Conservation (phyloP, 192 early-diverging fungal species). For the Phlyctochytrium planicorne region DNA sequence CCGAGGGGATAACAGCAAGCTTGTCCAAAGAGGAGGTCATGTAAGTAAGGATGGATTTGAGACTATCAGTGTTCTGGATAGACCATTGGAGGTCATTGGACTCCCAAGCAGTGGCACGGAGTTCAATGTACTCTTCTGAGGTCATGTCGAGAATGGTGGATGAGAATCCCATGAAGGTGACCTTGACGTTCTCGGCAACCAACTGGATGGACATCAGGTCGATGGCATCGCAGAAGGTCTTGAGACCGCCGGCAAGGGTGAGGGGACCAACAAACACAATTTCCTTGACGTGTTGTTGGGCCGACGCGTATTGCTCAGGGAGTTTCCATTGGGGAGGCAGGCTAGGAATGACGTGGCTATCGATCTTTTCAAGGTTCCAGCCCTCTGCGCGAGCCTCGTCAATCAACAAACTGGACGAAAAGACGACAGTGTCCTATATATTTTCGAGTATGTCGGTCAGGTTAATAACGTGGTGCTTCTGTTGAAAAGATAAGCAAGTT, state of each 20-base stretch:
- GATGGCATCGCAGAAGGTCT: slow-evolving; percentile 42
- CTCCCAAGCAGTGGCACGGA: slow-evolving; percentile 34
- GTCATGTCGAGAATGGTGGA: slow-evolving; percentile 30
- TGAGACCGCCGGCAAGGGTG: slow-evolving; percentile 28
- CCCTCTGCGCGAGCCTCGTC: slow-evolving; percentile 16
- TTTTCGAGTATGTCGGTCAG: too few relatives aligned
- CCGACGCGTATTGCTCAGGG: background rate
- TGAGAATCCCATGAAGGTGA: slow-evolving; percentile 33
- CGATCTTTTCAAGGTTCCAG: slow-evolving; percentile 23
- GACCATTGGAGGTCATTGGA: slow-evolving; percentile 27
- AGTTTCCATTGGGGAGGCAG: background rate
- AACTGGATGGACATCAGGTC: slow-evolving; percentile 20
- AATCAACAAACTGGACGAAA: slow-evolving; percentile 30
- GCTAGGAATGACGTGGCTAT: slow-evolving; percentile 9
- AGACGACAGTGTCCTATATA: slow-evolving; percentile 30
- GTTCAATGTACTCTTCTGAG: slow-evolving; percentile 37
- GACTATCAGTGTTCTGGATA: background rate
- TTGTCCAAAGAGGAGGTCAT: slow-evolving; percentile 6
- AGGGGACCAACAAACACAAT: slow-evolving; percentile 38
- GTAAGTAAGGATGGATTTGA: slow-evolving; percentile 22
- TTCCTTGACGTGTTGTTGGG: slow-evolving; percentile 24
- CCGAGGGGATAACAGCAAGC: slow-evolving; percentile 29
- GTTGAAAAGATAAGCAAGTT: slow-evolving; percentile 11
- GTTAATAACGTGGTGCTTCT: slow-evolving; percentile 5
- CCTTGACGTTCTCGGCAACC: slow-evolving; percentile 3